These are phyloP conservation scores for Daldinia bambusicola DNA, from an alignment of 495 filamentous ascomycete species.

Conservation along the genomic window DNA sequence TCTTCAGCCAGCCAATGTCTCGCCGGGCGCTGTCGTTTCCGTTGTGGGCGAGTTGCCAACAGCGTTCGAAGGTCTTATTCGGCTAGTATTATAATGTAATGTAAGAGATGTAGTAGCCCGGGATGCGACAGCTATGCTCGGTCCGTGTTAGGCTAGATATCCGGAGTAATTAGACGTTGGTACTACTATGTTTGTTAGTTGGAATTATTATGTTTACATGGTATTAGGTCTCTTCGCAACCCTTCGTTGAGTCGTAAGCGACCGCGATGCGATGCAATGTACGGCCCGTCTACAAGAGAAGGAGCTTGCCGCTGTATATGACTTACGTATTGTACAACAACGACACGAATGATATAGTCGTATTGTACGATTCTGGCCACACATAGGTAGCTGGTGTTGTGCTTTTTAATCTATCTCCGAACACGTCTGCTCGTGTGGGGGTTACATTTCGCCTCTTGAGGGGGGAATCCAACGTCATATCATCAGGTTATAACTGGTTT, in stretches of 20 bases:
- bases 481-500: conserved; percentile 24
- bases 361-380: conserved; percentile 19
- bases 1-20: conserved; percentile 41
- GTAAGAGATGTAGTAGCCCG: not conserved
- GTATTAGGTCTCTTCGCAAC: not conserved
- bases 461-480: conserved; percentile 38
- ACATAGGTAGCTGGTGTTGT: conserved; percentile 12
- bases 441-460: conserved; percentile 39
- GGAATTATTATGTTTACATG: not conserved
- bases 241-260: not conserved
- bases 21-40: conserved; percentile 28
- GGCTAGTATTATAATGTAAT: not conserved
- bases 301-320: no score
- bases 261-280: no score
- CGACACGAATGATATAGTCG: conserved; percentile 19
- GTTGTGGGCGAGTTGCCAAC: conserved; percentile 30
- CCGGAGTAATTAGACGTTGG: conserved; percentile 28
- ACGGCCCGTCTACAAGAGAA: no score
- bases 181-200: conserved; percentile 13
- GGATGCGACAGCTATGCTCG: conserved; percentile 11
- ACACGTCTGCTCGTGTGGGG: conserved; percentile 32
- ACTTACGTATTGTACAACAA: not conserved
- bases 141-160: conserved; percentile 34
- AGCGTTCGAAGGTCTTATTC: conserved; percentile 12
- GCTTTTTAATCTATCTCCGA: conserved; percentile 33